Conservation (phyloP, 73 alveolate species). For the Paramecium biaurelia region DNA sequence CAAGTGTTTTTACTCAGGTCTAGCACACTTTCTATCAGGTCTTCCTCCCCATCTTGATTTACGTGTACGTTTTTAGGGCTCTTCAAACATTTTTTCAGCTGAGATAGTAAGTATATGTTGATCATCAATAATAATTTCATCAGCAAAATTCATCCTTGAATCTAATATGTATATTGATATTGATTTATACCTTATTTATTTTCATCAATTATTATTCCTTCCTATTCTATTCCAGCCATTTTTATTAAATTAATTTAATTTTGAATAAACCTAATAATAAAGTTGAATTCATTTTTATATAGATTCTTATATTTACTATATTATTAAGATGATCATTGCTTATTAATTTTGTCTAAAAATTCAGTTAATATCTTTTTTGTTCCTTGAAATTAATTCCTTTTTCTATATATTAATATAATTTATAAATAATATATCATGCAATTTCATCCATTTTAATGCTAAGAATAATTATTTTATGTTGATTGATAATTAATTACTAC, state of each 20-base stretch:
- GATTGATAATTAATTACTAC: neutral
- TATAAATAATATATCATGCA: neutral
- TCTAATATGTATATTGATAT: too few relatives aligned
- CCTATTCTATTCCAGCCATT: neutral
- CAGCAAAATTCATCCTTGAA: slow-evolving; percentile 17
- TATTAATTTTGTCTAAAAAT: too few relatives aligned
- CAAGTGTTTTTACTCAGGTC: slow-evolving; percentile 51
- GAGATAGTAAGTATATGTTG: slow-evolving; percentile 4
- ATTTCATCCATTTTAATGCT: neutral
- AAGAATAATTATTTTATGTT: neutral
- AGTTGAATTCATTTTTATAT: too few relatives aligned
- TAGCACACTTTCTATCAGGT: slow-evolving; percentile 62
- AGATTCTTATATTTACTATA: too few relatives aligned
- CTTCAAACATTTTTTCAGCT: slow-evolving; percentile 52
- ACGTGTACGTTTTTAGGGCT: slow-evolving; percentile 31
- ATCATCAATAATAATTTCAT: slow-evolving; percentile 36
- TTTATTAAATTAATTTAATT: neutral
- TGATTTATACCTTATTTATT: neutral
- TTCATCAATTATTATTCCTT: neutral
- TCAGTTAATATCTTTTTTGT: too few relatives aligned
- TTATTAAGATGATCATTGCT: neutral
- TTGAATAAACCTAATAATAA: neutral
- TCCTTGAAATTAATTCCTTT: neutral
- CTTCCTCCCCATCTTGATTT: slow-evolving; percentile 68
- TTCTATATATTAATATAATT: neutral